Evolutionary conservation across 2,329 filamentous ascomycete species (phyloP).

Genomic region (Fusarium sambucinum): DNA sequence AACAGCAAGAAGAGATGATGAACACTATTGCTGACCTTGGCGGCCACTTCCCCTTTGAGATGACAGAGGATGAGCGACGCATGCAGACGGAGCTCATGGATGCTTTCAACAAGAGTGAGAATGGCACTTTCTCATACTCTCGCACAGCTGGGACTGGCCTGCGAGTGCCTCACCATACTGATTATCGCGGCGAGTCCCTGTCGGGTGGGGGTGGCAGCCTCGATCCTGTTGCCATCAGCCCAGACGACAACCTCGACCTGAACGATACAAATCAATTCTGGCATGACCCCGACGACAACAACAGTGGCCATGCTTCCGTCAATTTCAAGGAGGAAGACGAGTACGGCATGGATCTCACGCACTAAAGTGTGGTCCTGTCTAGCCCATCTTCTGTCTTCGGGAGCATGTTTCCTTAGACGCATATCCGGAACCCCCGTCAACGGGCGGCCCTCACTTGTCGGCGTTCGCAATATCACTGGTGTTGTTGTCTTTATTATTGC

Average conservation of each 20-base stretch:
- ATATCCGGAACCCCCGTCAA: not conserved
- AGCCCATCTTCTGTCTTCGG: constrained; percentile 9
- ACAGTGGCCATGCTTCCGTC: constrained; percentile 73
- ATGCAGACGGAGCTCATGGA: constrained; percentile 96
- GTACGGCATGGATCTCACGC: constrained; percentile 81
- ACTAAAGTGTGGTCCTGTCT: constrained; percentile 36
- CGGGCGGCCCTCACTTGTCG: constrained; percentile 17
- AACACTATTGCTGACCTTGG: constrained; percentile 80
- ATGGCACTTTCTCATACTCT: constrained; percentile 83
- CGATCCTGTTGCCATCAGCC: constrained; percentile 55
- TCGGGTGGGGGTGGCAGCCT: constrained; percentile 58
- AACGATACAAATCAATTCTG: constrained; percentile 69
- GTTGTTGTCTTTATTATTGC: constrained; percentile 29
- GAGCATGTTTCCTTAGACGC: constrained; percentile 1
- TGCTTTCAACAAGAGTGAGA: constrained; percentile 83
- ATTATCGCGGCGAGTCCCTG: constrained; percentile 84
- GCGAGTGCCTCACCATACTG: constrained; percentile 92
- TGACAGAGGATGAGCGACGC: constrained; percentile 91
- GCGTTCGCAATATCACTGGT: constrained; percentile 39
- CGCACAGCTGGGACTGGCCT: constrained; percentile 86
- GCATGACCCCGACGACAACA: constrained; percentile 78
- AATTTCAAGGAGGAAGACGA: constrained; percentile 96
- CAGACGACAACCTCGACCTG: constrained; percentile 61
- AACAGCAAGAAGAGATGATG: constrained; percentile 89
- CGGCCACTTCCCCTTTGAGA: constrained; percentile 81